phyloP scores from a whole-genome alignment of 176 grass and related monocot species.

The Elymus sibiricus region DNA sequence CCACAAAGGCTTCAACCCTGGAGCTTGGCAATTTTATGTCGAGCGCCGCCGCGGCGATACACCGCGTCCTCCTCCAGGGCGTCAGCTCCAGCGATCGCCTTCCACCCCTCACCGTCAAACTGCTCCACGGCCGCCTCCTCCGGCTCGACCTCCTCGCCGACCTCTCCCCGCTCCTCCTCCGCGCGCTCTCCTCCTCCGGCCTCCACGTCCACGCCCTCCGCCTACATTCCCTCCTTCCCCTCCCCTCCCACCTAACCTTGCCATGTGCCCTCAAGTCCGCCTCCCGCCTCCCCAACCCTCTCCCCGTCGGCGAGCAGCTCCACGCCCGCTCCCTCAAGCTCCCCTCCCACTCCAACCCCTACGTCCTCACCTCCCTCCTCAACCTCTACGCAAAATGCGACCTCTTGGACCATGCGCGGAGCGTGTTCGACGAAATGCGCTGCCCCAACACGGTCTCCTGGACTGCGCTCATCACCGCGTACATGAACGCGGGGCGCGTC shows the following conservation, averaged over 20 bases:
- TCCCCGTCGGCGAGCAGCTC: constrained; percentile 33
- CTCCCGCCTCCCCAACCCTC: constrained; percentile 38
- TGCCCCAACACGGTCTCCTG: constrained; percentile 46
- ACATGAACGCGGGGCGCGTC: constrained; percentile 28
- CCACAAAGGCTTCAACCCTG: not conserved
- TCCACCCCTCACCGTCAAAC: constrained; percentile 24
- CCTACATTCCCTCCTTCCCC: constrained; percentile 23
- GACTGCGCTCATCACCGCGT: constrained; percentile 65
- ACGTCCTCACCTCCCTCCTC: constrained; percentile 61
- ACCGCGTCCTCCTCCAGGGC: constrained; percentile 21
- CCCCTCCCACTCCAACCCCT: constrained; percentile 34
- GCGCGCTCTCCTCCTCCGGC: constrained; percentile 31
- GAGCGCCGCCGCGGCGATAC: constrained; percentile 9
- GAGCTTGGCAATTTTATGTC: not conserved
- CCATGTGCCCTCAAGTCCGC: constrained; percentile 55
- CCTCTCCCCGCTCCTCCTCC: constrained; percentile 22
- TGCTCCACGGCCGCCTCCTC: constrained; percentile 50
- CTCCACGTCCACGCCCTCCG: constrained; percentile 41
- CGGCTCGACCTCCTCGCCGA: constrained; percentile 34
- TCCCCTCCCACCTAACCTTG: constrained; percentile 50
- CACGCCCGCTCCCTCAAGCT: constrained; percentile 54
- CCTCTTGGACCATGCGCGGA: constrained; percentile 10
- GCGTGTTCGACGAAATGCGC: constrained; percentile 65
- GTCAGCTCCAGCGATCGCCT: not conserved
- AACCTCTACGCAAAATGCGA: constrained; percentile 46